phyloP scores from a whole-genome alignment of 2,329 filamentous ascomycete species.

The Taxawa tesnikishii region DNA sequence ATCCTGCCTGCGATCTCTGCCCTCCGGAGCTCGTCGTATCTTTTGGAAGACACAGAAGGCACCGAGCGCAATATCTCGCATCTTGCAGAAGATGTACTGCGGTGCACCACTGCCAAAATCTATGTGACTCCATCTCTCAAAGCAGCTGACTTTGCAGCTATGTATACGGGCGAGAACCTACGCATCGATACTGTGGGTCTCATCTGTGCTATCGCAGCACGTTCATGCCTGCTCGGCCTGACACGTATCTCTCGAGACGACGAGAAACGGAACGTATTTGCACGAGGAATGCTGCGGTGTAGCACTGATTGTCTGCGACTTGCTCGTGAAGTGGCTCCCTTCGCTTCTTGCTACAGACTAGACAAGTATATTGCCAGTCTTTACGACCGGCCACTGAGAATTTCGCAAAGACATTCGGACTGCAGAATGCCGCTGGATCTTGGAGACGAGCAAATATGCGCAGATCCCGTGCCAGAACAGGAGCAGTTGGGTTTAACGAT shows the following conservation, averaged over 20 bases:
- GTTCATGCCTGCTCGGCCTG: slow-evolving; percentile 5
- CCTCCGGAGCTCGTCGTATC: no score
- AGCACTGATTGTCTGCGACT: slow-evolving; percentile 6
- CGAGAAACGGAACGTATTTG: slow-evolving; percentile 6
- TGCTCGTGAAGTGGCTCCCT: slow-evolving; percentile 8
- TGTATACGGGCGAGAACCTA: slow-evolving; percentile 9
- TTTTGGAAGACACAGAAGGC: background rate
- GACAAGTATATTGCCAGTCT: slow-evolving; percentile 12
- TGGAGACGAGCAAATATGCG: slow-evolving; percentile 7
- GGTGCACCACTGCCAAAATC: background rate
- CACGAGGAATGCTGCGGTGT: slow-evolving; percentile 6
- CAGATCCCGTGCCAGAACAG: no score
- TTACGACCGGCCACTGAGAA: slow-evolving; percentile 11
- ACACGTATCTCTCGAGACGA: slow-evolving; percentile 3
- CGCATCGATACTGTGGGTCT: slow-evolving; percentile 12
- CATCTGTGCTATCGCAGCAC: slow-evolving; percentile 10
- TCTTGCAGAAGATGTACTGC: background rate
- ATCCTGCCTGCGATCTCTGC: background rate
- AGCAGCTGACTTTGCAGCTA: slow-evolving; percentile 5
- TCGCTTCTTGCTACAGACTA: slow-evolving; percentile 6
- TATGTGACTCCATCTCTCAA: background rate
- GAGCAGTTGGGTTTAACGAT: background rate
- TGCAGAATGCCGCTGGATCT: slow-evolving; percentile 8
- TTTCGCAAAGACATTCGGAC: slow-evolving; percentile 7
- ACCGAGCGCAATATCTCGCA: background rate